A percentile compares a stretch with the other conserved stretches of the same genome.
These are phyloP conservation scores for Bipolaris sorokiniana DNA, from an alignment of 2,329 filamentous ascomycete genomes.

Conservation along the genomic window DNA sequence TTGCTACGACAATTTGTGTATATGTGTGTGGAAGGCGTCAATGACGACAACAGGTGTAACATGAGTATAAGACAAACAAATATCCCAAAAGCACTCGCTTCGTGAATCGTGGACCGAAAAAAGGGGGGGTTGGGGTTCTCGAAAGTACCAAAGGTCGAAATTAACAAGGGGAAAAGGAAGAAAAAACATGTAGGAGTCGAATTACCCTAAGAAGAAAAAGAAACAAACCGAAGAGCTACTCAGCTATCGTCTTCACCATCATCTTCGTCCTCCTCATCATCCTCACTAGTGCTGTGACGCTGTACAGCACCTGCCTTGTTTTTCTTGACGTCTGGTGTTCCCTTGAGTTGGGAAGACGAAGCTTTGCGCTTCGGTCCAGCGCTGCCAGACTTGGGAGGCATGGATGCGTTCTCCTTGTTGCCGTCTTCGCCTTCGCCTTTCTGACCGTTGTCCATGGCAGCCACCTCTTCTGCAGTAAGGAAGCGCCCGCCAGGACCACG, in stretches of 20 bases:
- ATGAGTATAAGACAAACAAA: conserved; percentile 37
- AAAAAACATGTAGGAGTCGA: conserved; percentile 23
- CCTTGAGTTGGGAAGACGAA: conserved; percentile 39
- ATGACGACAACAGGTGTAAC: conserved; percentile 36
- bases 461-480: conserved; percentile 94
- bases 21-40: conserved; percentile 26
- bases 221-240: conserved; percentile 5
- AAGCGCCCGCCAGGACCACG: conserved; percentile 94
- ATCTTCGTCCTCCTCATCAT: conserved; percentile 58
- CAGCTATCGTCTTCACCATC: conserved; percentile 58
- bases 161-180: conserved; percentile 7
- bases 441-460: conserved; percentile 71
- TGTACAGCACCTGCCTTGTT: conserved; percentile 51
- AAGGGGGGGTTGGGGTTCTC: conserved; percentile 12
- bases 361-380: conserved; percentile 44
- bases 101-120: conserved; percentile 47
- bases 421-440: conserved; percentile 39
- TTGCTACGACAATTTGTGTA: conserved; percentile 45
- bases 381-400: conserved; percentile 31
- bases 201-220: conserved; percentile 11
- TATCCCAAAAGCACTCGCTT: conserved; percentile 46
- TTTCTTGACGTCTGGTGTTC: conserved; percentile 54
- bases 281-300: conserved; percentile 57
- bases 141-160: conserved; percentile 28
- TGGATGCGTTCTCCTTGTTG: conserved; percentile 50